Base-by-base conservation (phyloP, 2,329 filamentous ascomycete genomes). In the Apiospora koreana region DNA sequence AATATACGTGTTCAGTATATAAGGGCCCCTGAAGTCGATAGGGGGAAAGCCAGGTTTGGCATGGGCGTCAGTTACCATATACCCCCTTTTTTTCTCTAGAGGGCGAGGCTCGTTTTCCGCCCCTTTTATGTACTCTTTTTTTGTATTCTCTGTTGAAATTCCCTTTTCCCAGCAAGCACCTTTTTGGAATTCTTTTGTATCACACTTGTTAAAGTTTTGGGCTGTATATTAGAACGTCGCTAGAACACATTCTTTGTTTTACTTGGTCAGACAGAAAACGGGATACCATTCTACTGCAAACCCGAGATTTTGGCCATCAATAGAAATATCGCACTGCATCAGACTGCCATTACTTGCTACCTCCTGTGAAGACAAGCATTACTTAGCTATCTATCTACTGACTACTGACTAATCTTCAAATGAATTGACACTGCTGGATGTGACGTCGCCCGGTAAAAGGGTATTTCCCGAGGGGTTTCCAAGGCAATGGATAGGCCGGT, bases 61-160 rank as follows among this genome's bases (percentile, higher is more conserved):
- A 38, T 62, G 54, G 31, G 54, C 31, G 54, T 62, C 54, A 38
- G 21, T 62, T 62, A 62, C 54, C 54, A 62, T 62, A 62, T 62
- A 62, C 54, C 54, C 54, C 54, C 54, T 38, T 62, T 62, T 62
- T 62, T 50, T 14, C 23, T 12, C 31, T 31, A 38, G 54, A 23
- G 31, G 54, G 54, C 54, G 54, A 62, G 21, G 28, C 18, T 62
- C 31, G 31, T 62, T 62, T 62, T 38, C 54, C 31, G 54, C 54
- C 54, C 54, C 31, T 62, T 14, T n/a, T 58, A 38, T 62, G 28
- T 58, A 38, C 7, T n/a, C 10, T 5, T 21, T 10, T 62, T 12
- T 23, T 38, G 31, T 10, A 23, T 38, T 38, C 1, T 58, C 18
- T 10, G 28, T n/a, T 35, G 28, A 58, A 58, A 31, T 16, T 31